These are phyloP conservation scores for Hypomontagnella monticulosa DNA, from an alignment of 495 filamentous ascomycete species.

Conservation along the genomic window DNA sequence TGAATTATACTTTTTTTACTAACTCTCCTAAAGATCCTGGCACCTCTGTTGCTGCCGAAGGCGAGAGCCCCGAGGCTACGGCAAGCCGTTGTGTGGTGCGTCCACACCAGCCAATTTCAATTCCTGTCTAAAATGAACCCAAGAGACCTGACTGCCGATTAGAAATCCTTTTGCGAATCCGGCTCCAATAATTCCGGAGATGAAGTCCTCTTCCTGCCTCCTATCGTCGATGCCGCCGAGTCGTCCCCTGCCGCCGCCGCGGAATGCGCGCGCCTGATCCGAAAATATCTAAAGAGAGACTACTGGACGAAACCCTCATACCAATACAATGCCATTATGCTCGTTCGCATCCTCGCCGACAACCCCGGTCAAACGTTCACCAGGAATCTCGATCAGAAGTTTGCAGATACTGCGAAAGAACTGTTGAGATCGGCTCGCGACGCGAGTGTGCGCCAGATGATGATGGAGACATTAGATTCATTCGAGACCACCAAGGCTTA, in stretches of 20 bases:
- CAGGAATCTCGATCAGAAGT: conserved; percentile 83
- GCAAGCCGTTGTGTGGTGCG: conserved; percentile 63
- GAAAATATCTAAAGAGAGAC: conserved; percentile 80
- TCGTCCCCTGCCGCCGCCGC: conserved; percentile 86
- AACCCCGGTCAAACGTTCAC: conserved; percentile 93
- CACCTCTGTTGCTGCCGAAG: conserved; percentile 44
- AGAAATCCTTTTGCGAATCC: conserved; percentile 80
- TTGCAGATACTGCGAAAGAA: conserved; percentile 77
- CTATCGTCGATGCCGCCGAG: conserved; percentile 94
- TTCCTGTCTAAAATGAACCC: conserved; percentile 19
- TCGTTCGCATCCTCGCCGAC: conserved; percentile 89
- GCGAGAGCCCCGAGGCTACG: conserved; percentile 66
- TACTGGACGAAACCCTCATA: conserved; percentile 68
- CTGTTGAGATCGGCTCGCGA: conserved; percentile 77
- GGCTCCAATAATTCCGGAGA: conserved; percentile 73
- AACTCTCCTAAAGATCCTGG: conserved; percentile 26
- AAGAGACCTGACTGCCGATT: conserved; percentile 30
- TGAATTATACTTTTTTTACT: conserved; percentile 23
- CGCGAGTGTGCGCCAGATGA: conserved; percentile 74
- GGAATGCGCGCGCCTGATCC: conserved; percentile 78
- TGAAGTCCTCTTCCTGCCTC: conserved; percentile 92
- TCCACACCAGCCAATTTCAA: conserved; percentile 32
- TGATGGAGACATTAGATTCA: conserved; percentile 82
- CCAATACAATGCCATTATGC: conserved; percentile 97
- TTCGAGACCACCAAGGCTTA: conserved; percentile 73